Percentiles rank a stretch among this genome's conserved stretches.
Conservation (phyloP, 2,329 filamentous ascomycete genomes). For the Ceratocystis lukuohia region DNA sequence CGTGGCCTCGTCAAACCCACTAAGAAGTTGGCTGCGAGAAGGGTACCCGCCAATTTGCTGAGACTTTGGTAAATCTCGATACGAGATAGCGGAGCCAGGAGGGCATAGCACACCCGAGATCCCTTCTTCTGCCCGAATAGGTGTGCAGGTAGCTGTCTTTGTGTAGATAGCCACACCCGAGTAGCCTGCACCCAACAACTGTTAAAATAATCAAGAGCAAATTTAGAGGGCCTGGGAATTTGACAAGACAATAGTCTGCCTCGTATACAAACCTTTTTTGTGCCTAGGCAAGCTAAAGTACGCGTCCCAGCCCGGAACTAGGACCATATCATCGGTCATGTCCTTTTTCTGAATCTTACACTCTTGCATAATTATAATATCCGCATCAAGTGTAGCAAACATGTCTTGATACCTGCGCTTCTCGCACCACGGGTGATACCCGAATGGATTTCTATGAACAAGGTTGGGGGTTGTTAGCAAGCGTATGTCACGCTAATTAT, state of each 20-base stretch:
- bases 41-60: slow-evolving; percentile 86
- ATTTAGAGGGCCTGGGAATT: background rate
- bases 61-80: slow-evolving; percentile 57
- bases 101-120: slow-evolving; percentile 64
- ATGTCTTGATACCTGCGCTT: slow-evolving; percentile 61
- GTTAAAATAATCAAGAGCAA: background rate
- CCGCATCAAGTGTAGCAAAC: slow-evolving; percentile 86
- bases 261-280: slow-evolving; percentile 65
- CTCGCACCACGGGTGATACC: slow-evolving; percentile 71
- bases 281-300: slow-evolving; percentile 86
- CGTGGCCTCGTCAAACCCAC: slow-evolving; percentile 50
- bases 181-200: slow-evolving; percentile 48
- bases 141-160: slow-evolving; percentile 68
- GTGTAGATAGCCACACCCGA: slow-evolving; percentile 94
- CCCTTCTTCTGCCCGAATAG: slow-evolving; percentile 88
- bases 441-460: slow-evolving; percentile 55
- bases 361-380: slow-evolving; percentile 92
- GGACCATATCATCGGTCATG: slow-evolving; percentile 84
- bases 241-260: no score
- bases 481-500: slow-evolving; percentile 3
- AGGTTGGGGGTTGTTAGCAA: background rate
- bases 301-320: slow-evolving; percentile 89
- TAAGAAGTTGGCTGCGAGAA: slow-evolving; percentile 49
- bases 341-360: slow-evolving; percentile 93
- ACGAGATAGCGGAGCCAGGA: slow-evolving; percentile 56